Base-by-base conservation (phyloP, 768 basidiomycete species). In the Phylloporus sp. region DNA sequence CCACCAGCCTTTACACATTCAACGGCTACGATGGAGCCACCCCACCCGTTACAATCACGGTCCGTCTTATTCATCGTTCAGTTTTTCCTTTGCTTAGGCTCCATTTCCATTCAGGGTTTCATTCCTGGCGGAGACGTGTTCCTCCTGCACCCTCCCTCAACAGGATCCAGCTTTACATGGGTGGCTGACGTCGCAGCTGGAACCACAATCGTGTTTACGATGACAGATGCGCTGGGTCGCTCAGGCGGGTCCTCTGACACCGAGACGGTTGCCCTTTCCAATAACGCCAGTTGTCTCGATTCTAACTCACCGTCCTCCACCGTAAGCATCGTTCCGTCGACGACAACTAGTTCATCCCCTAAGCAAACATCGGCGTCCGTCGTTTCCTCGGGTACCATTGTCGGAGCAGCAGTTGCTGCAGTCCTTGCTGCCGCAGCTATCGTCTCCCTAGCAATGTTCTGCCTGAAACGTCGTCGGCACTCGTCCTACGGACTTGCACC, bases 191-290 rank as follows among this genome's bases (percentile, higher is more conserved):
- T 82, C 21, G 71, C 71, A 28, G 74, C 76, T 8, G 80, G 81
- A 5, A 86, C 81, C 2, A 70, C 71, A 4, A 60, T 84, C 38
- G 45, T 86, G 11, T 84, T 84, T 42, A 54, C 74, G 32, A 71
- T 84, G 76, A 64, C 70, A 3, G 81, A 82, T 52, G 61, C 76
- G 10, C 48, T 54, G 38, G 76, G 77, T 10, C 64, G 70, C 36
- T 69, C 72, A 45, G 85, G 86, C 39, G 85, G 85, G 17, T 72
- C 72, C 46, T 80, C 81, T n/a, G 73, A 79, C 52, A 48, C 79
- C n/a, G 54, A 61, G 49, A 61, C 53, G 6, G 80, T 86, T 15
- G 69, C 70, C 9, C 60, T 59, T 24, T 76, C 80, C 2, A 71
- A 71, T 48, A 71, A 79, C 42, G 58, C 48, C 20, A 70, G 70